Base-by-base conservation (phyloP, 495 filamentous ascomycete species). In the Penicillium pancosmium region DNA sequence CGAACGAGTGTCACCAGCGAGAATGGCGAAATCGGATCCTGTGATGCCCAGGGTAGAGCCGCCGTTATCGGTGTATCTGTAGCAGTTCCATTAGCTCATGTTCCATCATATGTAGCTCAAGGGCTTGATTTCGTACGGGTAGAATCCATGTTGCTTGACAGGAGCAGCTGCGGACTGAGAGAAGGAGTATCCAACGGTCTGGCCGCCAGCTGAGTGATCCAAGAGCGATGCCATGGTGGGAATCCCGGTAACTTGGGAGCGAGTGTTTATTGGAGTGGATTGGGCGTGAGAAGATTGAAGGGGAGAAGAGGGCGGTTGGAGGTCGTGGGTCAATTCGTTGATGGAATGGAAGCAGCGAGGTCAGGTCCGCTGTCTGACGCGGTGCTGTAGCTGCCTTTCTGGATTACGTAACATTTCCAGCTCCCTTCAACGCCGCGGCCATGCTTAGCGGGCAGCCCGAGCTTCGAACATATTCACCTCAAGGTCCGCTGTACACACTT, bases 1-100 rank as follows among this genome's bases (percentile, higher is more conserved):
- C 56, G 90, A 88, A 64, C 94, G 90, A 56, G 94, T 98, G 78
- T 98, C 94, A 73, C 94, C 94, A 46, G 94, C 94, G 70, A 98
- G 83, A 74, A 98, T 93, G 55, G 92, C 82, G 81, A 98, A 98
- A 78, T 94, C 89, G 69, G 87, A 86, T 64, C 94, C 94, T 35
- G 90, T 86, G 73, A 98, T 98, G 68, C 94, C 94, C 57, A 98
- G 85, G 31, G 94, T 97, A 52, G 91, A 95, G 64, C 94, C 94
- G 61, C 94, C 94, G 69, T 98, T 98, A 78, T 98, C 94, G 63
- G 94, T 92, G 69, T 98, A 98, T 62, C 90, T 95, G 70, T n/a
- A 41, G 35, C 15, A n/a, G 18, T 56, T 13, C 25, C 4, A 61
- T 67, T 56, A 73, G 55, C 47, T 55, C 0, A 47, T 12, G 6